Evolutionary conservation across 805 yeast genomes (phyloP), one percentile per base, ranked within the genome.

Genomic region (Wickerhamomyces alni): DNA sequence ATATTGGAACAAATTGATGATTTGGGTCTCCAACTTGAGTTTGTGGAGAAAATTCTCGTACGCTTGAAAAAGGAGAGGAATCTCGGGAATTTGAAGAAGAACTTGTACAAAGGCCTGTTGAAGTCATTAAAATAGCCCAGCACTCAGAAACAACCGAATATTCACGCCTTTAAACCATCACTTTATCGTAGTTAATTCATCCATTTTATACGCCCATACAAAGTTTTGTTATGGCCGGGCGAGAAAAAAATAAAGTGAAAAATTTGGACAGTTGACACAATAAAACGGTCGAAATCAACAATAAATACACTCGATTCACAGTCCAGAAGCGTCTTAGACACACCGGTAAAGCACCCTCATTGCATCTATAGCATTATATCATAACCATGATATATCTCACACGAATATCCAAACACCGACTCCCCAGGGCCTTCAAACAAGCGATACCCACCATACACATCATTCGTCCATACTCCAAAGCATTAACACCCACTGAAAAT

Each of bases 61-160:
- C 45, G 45, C n/a, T 30, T 50, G 36, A 46, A 50, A 5, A 46
- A 41, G 18, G 51, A 50, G 30, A 50, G 45, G 31, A 39, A 36
- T 28, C 24, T 34, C 36, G 16, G 36, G 22, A 13, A 10, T 9
- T 28, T 50, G 33, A 33, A 38, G 17, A 50, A 48, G 28, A 48
- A 47, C 13, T 19, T 50, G 5, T 39, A 44, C 32, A 50, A 44
- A 37, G 43, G 43, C 26, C 17, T 45, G 34, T 21, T 47, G 33
- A 45, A 17, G n/a, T 19, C 34, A 6, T n/a, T 26, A n/a, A 9
- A 10, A 13, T 26, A n/a, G 12, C n/a, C 12, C 5, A 8, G 26
- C 26, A 24, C 26, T 24, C 11, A 8, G 26, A 8, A 24, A 24
- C 26, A 24, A 24, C 26, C 11, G 26, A 24, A 24, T 8, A 11